Conservation (phyloP, 2,329 filamentous ascomycete species). For the Fusarium mangiferae region DNA sequence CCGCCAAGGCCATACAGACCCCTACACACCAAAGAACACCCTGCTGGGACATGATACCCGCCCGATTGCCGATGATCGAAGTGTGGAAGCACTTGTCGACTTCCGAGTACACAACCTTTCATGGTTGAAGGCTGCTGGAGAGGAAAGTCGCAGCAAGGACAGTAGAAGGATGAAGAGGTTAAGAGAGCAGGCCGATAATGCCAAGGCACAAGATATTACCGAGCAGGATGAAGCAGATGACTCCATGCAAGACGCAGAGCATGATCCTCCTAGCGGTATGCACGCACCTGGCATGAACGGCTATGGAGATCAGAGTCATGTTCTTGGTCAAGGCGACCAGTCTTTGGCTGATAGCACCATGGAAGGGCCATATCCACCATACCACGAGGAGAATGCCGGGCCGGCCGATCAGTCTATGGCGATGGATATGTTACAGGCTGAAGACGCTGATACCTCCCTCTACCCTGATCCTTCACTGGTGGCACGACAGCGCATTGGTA, state of each 20-base stretch:
- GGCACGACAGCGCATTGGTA: constrained; percentile 63
- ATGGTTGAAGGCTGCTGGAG: constrained; percentile 75
- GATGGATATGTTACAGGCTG: constrained; percentile 39
- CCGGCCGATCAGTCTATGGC: not conserved
- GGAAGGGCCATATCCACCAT: constrained; percentile 12
- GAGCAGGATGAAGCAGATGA: constrained; percentile 44
- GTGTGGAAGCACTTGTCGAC: constrained; percentile 89
- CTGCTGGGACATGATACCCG: constrained; percentile 91
- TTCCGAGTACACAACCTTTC: constrained; percentile 88
- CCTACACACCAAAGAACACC: constrained; percentile 88
- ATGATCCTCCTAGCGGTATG: constrained; percentile 8
- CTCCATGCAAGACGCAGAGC: constrained; percentile 24
- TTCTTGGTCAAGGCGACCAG: constrained; percentile 40
- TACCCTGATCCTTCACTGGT: constrained; percentile 63
- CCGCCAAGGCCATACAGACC: constrained; percentile 70
- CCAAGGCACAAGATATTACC: constrained; percentile 62
- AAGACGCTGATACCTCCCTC: constrained; percentile 47
- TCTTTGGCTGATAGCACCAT: constrained; percentile 7
- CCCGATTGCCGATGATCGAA: constrained; percentile 88
- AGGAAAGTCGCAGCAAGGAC: constrained; percentile 66
- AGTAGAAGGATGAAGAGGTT: constrained; percentile 67
- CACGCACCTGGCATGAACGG: constrained; percentile 33
- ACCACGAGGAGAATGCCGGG: constrained; percentile 13
- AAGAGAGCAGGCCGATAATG: constrained; percentile 65
- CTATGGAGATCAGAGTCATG: constrained; percentile 49